Evolutionary conservation across 2,329 filamentous ascomycete genomes (phyloP).

Genomic region (Pseudocercospora cruenta): DNA sequence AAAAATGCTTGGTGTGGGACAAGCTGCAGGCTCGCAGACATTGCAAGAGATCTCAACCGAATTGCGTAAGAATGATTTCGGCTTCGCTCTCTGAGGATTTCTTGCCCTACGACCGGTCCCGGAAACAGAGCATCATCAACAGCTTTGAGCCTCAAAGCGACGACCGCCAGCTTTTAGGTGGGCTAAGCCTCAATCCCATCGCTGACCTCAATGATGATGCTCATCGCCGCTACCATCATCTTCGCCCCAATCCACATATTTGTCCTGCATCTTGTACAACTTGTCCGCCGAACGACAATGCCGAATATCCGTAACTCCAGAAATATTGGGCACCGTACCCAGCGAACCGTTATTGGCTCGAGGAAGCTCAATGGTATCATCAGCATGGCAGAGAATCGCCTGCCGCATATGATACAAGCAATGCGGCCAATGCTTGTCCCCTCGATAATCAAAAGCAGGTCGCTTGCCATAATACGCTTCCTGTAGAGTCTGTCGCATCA

Average conservation of each 20-base stretch:
- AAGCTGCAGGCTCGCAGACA: too few species aligned
- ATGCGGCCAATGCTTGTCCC: slow-evolving; percentile 18
- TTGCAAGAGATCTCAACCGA: too few species aligned
- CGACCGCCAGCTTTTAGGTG: too few species aligned
- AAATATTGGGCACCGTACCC: slow-evolving; percentile 4
- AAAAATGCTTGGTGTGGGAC: too few species aligned
- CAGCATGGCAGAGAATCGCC: slow-evolving; percentile 16
- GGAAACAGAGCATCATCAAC: too few species aligned
- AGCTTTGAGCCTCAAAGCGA: too few species aligned
- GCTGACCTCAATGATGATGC: background rate
- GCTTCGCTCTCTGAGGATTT: too few species aligned
- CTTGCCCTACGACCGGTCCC: too few species aligned
- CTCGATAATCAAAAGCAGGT: slow-evolving; percentile 15
- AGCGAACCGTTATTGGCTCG: slow-evolving; percentile 18
- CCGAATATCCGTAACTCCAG: slow-evolving; percentile 18
- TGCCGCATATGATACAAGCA: slow-evolving; percentile 20
- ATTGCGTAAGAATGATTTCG: too few species aligned
- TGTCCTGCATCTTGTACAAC: slow-evolving; percentile 14
- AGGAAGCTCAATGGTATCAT: slow-evolving; percentile 20
- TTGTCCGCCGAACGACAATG: slow-evolving; percentile 21
- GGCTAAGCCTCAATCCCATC: background rate
- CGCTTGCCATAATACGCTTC: slow-evolving; percentile 15
- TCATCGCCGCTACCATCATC: background rate
- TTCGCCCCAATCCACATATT: slow-evolving; percentile 6
- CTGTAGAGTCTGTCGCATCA: slow-evolving; percentile 18